Evolutionary conservation across 106 monocot genomes (phyloP).

Genomic region (Narthecium ossifragum): DNA sequence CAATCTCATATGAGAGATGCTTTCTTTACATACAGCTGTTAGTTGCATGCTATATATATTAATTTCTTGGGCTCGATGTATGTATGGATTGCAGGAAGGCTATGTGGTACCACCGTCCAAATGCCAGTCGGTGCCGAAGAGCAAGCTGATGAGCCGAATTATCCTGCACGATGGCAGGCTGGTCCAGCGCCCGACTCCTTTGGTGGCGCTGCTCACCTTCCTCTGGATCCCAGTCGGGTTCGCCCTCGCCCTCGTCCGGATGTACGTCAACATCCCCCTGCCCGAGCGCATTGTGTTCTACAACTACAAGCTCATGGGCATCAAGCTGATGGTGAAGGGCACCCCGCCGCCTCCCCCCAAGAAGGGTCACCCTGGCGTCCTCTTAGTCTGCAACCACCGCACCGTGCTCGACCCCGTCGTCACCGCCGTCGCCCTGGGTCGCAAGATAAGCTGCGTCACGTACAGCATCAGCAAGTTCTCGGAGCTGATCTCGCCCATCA

Average conservation of each 20-base stretch:
- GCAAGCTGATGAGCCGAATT: conserved; percentile 19
- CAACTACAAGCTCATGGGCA: conserved; percentile 40
- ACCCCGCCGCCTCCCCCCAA: conserved; percentile 28
- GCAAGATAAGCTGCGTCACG: conserved; percentile 45
- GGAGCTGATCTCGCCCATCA: conserved; percentile 11
- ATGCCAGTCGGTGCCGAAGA: conserved; percentile 13
- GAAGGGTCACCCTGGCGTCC: conserved; percentile 28
- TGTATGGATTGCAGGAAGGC: conserved; percentile 31
- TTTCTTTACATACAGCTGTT: too few relatives aligned
- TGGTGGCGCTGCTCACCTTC: conserved; percentile 29
- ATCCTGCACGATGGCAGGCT: conserved; percentile 41
- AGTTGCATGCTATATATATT: too few relatives aligned
- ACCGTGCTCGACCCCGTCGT: conserved; percentile 41
- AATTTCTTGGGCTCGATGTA: too few relatives aligned
- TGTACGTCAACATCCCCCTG: conserved; percentile 33
- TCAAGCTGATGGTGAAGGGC: conserved; percentile 29
- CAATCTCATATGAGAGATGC: too few relatives aligned
- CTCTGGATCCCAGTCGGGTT: conserved; percentile 36
- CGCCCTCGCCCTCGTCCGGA: conserved; percentile 17
- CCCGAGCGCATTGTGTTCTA: conserved; percentile 28
- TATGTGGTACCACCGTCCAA: conserved; percentile 19
- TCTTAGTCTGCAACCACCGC: conserved; percentile 50
- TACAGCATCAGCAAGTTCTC: conserved; percentile 45
- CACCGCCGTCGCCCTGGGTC: conserved; percentile 30
- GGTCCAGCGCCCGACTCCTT: conserved; percentile 27